Base-by-base conservation (phyloP, 495 filamentous ascomycete genomes). In the Amniculicola lignicola region DNA sequence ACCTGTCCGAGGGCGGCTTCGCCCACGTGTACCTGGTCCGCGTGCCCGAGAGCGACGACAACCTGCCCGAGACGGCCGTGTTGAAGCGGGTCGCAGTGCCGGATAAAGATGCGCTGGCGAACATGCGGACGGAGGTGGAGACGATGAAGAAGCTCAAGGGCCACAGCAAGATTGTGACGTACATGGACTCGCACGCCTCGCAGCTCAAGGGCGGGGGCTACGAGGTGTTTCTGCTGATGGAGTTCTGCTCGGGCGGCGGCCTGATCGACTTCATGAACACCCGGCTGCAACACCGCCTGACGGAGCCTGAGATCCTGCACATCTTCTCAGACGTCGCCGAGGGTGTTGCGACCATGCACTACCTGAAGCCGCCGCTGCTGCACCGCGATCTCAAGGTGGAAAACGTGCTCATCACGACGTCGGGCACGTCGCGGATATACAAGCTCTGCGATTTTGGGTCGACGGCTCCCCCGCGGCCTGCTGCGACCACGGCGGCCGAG, bases 251-350 rank as follows among this genome's bases (percentile, higher is more conserved):
- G 56, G 85, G 86, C 19, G 93, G 94, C 59, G 94, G 93, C 23
- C 72, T 98, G 64, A 98, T 98, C 69, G 93, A 98, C 74, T 98
- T 97, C 72, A 98, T 98, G 93, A 98, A 98, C 72, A 98, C 93
- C 31, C 83, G 93, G 27, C 74, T 98, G 58, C 93, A 97, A 72
- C 89, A 97, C 69, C 89, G 93, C 36, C 79, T 98, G 68, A 98
- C 91, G 38, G 93, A 98, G 75, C 91, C 94, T 31, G 93, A 98
- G 74, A 90, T 98, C 54, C 76, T 98, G 55, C 88, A 93, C 70
- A 98, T 98, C 67, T 96, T 98, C 72, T 83, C 87, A 14, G 93
- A 97, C 69, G 88, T 95, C 25, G 84, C 93, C 16, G 90, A 97
- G 71, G 93, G 93, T 31, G 93, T 98, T 44, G 93, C 93, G 29